Conservation (phyloP, 108 stramenopile genomes). For the Fragilariopsis cylindrus region DNA sequence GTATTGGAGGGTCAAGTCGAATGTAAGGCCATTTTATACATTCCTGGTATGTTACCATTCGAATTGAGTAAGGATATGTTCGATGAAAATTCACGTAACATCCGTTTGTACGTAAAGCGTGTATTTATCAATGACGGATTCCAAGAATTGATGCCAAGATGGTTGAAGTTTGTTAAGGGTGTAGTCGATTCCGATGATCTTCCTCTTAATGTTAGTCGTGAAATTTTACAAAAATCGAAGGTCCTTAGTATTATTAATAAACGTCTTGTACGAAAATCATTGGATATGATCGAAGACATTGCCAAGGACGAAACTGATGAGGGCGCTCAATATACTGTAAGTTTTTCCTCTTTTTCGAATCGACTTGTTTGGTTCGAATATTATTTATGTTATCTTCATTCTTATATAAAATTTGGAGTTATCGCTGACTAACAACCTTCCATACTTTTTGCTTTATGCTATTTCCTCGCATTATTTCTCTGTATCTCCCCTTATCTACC, state of each 20-base stretch:
- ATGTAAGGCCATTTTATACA: constrained; percentile 94
- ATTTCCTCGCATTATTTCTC: neutral
- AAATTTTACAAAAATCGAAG: constrained; percentile 97
- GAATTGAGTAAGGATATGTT: constrained; percentile 97
- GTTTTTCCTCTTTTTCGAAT: constrained; percentile 6
- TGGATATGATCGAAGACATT: constrained; percentile 93
- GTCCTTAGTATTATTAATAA: constrained; percentile 97
- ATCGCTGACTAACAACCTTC: no score
- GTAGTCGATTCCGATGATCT: constrained; percentile 96
- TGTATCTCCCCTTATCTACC: neutral
- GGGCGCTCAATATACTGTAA: constrained; percentile 54
- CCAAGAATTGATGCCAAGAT: constrained; percentile 96
- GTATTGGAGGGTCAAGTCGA: constrained; percentile 97
- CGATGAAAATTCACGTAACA: constrained; percentile 89
- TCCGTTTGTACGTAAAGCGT: constrained; percentile 97
- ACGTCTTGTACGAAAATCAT: constrained; percentile 93
- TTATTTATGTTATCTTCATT: neutral
- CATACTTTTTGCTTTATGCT: no score
- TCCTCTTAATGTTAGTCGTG: constrained; percentile 95
- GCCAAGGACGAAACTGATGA: constrained; percentile 73
- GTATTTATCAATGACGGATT: constrained; percentile 99
- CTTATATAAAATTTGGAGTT: no score
- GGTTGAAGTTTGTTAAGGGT: constrained; percentile 96
- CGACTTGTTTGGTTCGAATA: neutral
- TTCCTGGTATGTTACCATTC: constrained; percentile 94